Conservation (phyloP, 257 asterid species). For the Solanum habrochaites region DNA sequence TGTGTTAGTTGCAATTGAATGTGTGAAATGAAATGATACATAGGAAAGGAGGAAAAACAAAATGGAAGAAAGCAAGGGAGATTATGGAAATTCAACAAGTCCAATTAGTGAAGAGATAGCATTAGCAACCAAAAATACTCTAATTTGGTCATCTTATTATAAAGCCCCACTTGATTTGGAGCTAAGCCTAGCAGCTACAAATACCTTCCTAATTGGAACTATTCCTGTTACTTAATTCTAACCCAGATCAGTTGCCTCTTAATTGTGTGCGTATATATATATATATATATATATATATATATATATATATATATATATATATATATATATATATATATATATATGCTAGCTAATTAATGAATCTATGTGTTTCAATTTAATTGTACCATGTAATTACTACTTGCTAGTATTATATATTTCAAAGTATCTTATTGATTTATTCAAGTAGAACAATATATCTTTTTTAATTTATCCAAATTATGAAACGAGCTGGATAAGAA, state of each 20-base stretch:
- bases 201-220: constrained; percentile 21
- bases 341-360: neutral
- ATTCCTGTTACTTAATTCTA: constrained; percentile 23
- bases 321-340: no score
- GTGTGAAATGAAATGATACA: neutral
- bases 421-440: neutral
- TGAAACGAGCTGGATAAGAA: no score
- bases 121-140: neutral
- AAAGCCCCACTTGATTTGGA: constrained; percentile 22
- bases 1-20: neutral
- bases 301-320: no score
- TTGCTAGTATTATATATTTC: neutral
- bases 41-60: neutral
- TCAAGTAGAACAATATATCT: no score
- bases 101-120: neutral
- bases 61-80: neutral
- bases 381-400: neutral
- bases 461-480: no score
- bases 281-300: no score
- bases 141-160: neutral
- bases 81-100: neutral
- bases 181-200: constrained; percentile 29
- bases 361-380: neutral
- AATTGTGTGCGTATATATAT: neutral
- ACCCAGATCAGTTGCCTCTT: neutral